These are phyloP conservation scores for Rugonectria rugulosa DNA, from an alignment of 2,329 filamentous ascomycete species.

Conservation along the genomic window DNA sequence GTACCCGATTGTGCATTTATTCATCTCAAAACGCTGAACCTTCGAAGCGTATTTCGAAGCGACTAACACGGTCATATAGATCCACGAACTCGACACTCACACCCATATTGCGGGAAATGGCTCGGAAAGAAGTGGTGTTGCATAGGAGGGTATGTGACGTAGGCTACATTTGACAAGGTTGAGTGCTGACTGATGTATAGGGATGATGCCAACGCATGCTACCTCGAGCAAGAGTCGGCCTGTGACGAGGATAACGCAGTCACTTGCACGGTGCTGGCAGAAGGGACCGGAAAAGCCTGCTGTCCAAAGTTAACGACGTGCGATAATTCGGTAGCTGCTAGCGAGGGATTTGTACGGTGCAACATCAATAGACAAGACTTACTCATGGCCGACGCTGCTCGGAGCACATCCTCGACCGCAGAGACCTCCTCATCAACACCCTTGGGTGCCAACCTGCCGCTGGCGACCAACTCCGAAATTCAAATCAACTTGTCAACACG, in stretches of 20 bases:
- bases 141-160: conserved; percentile 20
- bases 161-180: too few species aligned
- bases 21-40: too few species aligned
- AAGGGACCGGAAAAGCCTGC: conserved; percentile 18
- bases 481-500: conserved; percentile 1
- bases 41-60: too few species aligned
- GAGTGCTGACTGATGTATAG: conserved; percentile 9
- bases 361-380: conserved; percentile 26
- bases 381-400: conserved; percentile 9
- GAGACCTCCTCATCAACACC: conserved; percentile 5
- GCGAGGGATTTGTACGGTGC: conserved; percentile 21
- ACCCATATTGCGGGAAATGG: conserved; percentile 25
- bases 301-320: conserved; percentile 29
- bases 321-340: conserved; percentile 14
- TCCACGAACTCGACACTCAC: conserved; percentile 12
- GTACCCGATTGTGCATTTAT: too few species aligned
- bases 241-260: conserved; percentile 22
- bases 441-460: not conserved
- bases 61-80: conserved; percentile 12
- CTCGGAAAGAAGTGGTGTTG: conserved; percentile 30
- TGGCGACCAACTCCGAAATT: not conserved
- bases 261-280: conserved; percentile 15
- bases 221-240: conserved; percentile 25
- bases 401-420: conserved; percentile 5
- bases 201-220: conserved; percentile 21